Conservation (phyloP, 192 early-diverging fungal species). For the Bifiguratus adelaidae region DNA sequence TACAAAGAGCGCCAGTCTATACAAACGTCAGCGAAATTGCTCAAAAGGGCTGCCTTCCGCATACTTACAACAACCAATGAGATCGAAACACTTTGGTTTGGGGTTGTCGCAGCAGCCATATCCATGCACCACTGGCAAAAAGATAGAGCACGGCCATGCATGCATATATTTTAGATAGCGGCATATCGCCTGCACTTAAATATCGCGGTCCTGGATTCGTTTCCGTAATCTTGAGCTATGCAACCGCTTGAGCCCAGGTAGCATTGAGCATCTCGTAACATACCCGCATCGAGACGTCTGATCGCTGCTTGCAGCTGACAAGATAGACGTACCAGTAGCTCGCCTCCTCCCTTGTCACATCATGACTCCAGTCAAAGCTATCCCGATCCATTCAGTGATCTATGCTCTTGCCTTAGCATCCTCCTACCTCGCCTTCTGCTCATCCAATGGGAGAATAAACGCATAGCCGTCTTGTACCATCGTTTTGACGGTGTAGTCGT, state of each 20-base stretch:
- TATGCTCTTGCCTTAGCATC: conserved; percentile 6
- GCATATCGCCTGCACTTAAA: conserved; percentile 39
- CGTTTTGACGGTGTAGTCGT: too few relatives aligned
- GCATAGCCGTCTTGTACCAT: too few relatives aligned
- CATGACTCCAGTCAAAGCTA: neutral
- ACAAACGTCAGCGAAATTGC: neutral
- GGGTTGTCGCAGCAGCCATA: conserved; percentile 13
- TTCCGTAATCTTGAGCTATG: conserved; percentile 26
- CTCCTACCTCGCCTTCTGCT: conserved; percentile 12
- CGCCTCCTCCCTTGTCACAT: conserved; percentile 12
- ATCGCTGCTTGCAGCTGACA: conserved; percentile 27
- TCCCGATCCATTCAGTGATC: neutral
- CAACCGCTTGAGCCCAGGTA: neutral
- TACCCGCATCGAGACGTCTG: conserved; percentile 26
- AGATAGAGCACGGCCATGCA: conserved; percentile 20
- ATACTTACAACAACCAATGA: conserved; percentile 35
- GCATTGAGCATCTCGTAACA: neutral
- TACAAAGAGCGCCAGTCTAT: conserved; percentile 27
- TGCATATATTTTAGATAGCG: conserved; percentile 33
- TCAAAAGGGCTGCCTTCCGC: neutral
- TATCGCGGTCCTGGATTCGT: conserved; percentile 35
- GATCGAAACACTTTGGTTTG: conserved; percentile 34
- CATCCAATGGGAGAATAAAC: conserved; percentile 3
- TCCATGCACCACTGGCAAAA: conserved; percentile 19
- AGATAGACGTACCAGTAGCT: conserved; percentile 32